Evolutionary conservation across 2,329 filamentous ascomycete genomes (phyloP).

Genomic region (Thielaviopsis musarum): DNA sequence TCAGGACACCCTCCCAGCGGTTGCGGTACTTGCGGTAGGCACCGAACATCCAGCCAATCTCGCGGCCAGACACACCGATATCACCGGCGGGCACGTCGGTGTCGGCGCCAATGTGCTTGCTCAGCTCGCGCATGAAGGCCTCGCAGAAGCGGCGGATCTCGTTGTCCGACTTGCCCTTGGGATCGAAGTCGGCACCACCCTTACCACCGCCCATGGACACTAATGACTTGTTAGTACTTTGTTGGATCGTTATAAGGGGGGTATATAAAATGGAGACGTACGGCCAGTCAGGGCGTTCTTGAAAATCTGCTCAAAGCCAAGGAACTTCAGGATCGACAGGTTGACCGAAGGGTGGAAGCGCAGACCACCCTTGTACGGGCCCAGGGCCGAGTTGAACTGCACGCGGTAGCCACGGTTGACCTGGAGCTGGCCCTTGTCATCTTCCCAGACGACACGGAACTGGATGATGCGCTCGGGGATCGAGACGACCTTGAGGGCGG

Average conservation of each 20-base stretch:
- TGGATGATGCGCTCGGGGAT: slow-evolving; percentile 92
- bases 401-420: slow-evolving; percentile 93
- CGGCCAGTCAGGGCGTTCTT: slow-evolving; percentile 96
- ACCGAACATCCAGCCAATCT: slow-evolving; percentile 91
- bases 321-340: slow-evolving; percentile 75
- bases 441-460: slow-evolving; percentile 94
- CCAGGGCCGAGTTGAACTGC: slow-evolving; percentile 95
- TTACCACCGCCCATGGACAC: slow-evolving; percentile 82
- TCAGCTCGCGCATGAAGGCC: slow-evolving; percentile 89
- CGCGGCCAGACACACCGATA: slow-evolving; percentile 81
- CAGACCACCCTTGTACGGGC: slow-evolving; percentile 95
- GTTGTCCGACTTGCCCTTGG: slow-evolving; percentile 93
- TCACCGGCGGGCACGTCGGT: slow-evolving; percentile 95
- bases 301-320: slow-evolving; percentile 98
- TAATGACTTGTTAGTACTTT: slow-evolving; percentile 12
- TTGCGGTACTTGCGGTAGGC: slow-evolving; percentile 79
- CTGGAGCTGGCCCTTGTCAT: slow-evolving; percentile 76
- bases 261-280: slow-evolving; percentile 30
- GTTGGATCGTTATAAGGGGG: neutral
- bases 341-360: slow-evolving; percentile 86
- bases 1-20: slow-evolving; percentile 89
- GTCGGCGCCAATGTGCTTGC: slow-evolving; percentile 88
- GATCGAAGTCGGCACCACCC: slow-evolving; percentile 95
- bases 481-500: slow-evolving; percentile 70
- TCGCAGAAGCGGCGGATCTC: slow-evolving; percentile 97